Conservation (phyloP, 306 rosid genomes). For the Senna tora region DNA sequence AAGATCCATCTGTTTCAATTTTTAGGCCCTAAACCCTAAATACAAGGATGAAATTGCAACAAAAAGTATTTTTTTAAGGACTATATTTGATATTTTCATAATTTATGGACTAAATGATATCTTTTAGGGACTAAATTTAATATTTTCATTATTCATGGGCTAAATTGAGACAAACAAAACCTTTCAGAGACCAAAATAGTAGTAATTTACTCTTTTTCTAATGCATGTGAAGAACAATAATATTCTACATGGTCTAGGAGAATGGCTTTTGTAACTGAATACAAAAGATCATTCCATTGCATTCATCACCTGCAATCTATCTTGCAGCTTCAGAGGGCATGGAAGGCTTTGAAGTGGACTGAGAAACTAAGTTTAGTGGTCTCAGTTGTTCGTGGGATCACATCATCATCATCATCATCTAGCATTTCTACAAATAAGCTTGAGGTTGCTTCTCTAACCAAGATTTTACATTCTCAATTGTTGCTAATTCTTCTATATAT, state of each 20-base stretch:
- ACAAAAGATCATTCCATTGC: background rate
- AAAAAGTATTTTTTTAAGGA: too few relatives aligned
- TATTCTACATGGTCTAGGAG: constrained; percentile 15
- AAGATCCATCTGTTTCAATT: too few relatives aligned
- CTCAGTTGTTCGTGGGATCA: constrained; percentile 71
- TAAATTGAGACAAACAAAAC: too few relatives aligned
- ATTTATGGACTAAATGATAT: too few relatives aligned
- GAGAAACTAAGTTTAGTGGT: constrained; percentile 71
- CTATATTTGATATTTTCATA: too few relatives aligned
- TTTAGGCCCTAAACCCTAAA: too few relatives aligned
- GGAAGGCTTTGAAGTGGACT: constrained; percentile 76
- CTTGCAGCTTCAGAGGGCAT: constrained; percentile 89
- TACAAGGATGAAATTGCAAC: too few relatives aligned
- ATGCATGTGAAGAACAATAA: background rate
- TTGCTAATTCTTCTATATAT: background rate
- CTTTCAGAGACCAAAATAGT: too few relatives aligned
- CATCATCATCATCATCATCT: constrained; percentile 68
- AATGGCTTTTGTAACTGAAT: constrained; percentile 2
- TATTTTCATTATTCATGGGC: too few relatives aligned
- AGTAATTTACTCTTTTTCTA: too few relatives aligned
- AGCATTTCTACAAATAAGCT: constrained; percentile 51
- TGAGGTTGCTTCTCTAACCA: constrained; percentile 55
- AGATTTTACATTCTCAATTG: constrained; percentile 25
- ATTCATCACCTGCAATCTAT: constrained; percentile 29
- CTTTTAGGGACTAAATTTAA: too few relatives aligned